Conservation (phyloP, 441 rosid genomes). For the Bocquillonia castaneifolia region DNA sequence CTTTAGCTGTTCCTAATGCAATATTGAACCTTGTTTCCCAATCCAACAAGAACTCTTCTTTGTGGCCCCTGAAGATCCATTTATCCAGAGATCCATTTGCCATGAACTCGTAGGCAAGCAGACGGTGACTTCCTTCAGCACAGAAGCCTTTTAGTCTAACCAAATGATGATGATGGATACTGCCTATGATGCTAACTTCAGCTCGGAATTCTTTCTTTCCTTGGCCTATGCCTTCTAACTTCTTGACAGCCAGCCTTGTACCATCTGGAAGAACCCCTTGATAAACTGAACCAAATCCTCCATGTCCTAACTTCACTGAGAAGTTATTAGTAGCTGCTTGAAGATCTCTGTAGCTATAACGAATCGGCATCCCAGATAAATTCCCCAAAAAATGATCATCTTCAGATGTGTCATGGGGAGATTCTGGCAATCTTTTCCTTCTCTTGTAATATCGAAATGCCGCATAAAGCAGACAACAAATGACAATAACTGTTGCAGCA, state of each 20-base stretch:
- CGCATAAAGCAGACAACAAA: constrained; percentile 43
- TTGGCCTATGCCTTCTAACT: constrained; percentile 87
- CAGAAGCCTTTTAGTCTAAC: constrained; percentile 83
- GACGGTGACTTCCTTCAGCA: constrained; percentile 77
- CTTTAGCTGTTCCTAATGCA: constrained; percentile 88
- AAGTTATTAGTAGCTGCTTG: constrained; percentile 75
- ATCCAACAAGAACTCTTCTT: constrained; percentile 41
- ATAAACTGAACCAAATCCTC: constrained; percentile 92
- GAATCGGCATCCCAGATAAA: constrained; percentile 75
- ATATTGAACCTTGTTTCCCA: constrained; percentile 81
- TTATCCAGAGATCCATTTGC: constrained; percentile 77
- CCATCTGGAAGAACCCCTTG: constrained; percentile 75
- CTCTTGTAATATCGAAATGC: constrained; percentile 43
- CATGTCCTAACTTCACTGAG: constrained; percentile 77
- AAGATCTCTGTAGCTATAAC: constrained; percentile 73
- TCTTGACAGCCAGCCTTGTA: constrained; percentile 80
- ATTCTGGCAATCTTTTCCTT: constrained; percentile 33
- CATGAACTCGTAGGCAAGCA: constrained; percentile 84
- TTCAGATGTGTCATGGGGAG: constrained; percentile 50
- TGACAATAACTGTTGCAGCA: constrained; percentile 42
- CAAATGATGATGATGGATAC: constrained; percentile 88
- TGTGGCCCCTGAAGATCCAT: constrained; percentile 70
- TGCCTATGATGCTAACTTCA: constrained; percentile 85
- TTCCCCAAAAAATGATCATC: constrained; percentile 69
- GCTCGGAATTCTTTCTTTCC: constrained; percentile 96